phyloP scores from a whole-genome alignment of 345 rosid genomes.

The Aquilaria malaccensis region DNA sequence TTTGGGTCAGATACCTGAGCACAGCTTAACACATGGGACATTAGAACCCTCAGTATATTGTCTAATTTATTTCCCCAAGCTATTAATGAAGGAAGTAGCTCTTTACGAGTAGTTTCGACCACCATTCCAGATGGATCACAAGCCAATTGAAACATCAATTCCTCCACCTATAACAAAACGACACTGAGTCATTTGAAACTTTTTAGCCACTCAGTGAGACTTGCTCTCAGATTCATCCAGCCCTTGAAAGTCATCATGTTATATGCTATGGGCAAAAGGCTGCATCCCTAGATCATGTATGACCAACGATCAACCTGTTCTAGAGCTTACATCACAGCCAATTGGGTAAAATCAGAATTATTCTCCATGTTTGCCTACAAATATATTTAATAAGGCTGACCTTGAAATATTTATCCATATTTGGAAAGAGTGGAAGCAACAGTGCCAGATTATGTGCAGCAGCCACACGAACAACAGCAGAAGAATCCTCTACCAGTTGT shows the following conservation, averaged over 20 bases:
- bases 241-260: conserved; percentile 25
- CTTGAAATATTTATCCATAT: conserved; percentile 92
- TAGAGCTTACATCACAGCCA: conserved; percentile 57
- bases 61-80: conserved; percentile 80
- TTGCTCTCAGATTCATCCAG: conserved; percentile 5
- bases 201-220: background rate
- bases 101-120: conserved; percentile 71
- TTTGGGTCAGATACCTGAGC: conserved; percentile 49
- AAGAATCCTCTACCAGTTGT: conserved; percentile 84
- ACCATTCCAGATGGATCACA: conserved; percentile 87
- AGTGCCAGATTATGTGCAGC: conserved; percentile 78
- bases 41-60: conserved; percentile 58
- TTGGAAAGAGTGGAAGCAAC: conserved; percentile 83
- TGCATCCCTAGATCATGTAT: conserved; percentile 39
- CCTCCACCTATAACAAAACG: conserved; percentile 65
- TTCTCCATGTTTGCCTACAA: conserved; percentile 55
- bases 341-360: conserved; percentile 58
- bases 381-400: conserved; percentile 74
- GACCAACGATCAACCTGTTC: conserved; percentile 39
- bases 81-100: conserved; percentile 67
- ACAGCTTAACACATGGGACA: conserved; percentile 58
- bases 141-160: conserved; percentile 77
- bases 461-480: conserved; percentile 83
- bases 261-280: conserved; percentile 27
- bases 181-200: conserved; percentile 22